Evolutionary conservation across 345 rosid genomes (phyloP), one percentile per base, ranked within the genome.

Genomic region (Salix exigua): DNA sequence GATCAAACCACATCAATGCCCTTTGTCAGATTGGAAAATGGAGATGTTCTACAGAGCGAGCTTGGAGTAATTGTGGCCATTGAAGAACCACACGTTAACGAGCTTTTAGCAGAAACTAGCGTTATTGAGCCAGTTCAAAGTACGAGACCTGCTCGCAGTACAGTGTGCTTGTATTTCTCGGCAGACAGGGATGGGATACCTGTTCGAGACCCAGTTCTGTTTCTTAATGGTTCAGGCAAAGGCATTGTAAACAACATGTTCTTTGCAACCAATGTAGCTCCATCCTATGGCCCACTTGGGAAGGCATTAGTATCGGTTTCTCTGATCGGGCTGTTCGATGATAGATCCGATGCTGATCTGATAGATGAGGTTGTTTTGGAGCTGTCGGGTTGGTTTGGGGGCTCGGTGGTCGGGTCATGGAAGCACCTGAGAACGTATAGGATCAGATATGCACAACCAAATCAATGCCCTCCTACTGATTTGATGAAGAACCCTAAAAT

Each of bases 201-300:
- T 1, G 91, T 87, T 23, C 55, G 71, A 40, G 97, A 91, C 13
- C 94, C 99, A 46, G 89, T 90, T 53, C 85, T 95, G 62, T 87
- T 91, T 72, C 89, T 95, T 12, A 95, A 91, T 61, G 97, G 99
- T 2, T 85, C 99, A 37, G 90, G 88, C 0, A 18, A 86, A 69
- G 97, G 99, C 3, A 88, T 92, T 3, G 88, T 95, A 74, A 95
- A 95, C 68, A 95, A 95, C 87, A 95, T 92, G 97, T 90, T 92
- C 75, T 92, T 91, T 33, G 89, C 89, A 18, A 92, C 96, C 31
- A 92, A 95, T 64, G 99, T 95, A 71, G 96, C 94, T 44, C 84
- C 85, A 8, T 89, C 92, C 2, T 91, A 95, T 35, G 97, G 92
- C 7, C 93, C 96, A 8, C 80, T 87, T 0, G 89, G 80, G 18